phyloP scores from a whole-genome alignment of 2,329 filamentous ascomycete species.

The Neofusicoccum kwambonambiense region DNA sequence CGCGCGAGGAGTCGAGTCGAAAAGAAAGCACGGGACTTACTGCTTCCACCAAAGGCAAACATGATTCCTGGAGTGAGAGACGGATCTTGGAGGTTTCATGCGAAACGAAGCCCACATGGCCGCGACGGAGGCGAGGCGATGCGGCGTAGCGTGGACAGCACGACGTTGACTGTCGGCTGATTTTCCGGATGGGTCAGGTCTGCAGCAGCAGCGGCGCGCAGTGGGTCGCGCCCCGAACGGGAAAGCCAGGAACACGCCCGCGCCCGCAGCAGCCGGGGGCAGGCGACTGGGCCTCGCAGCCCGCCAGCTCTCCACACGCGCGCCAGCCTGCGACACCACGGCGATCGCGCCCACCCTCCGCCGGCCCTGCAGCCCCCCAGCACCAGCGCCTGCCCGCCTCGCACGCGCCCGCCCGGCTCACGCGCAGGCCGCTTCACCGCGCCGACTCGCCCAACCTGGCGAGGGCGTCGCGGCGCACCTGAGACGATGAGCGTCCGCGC shows the following conservation, averaged over 20 bases:
- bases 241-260: not conserved
- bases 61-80: conserved; percentile 22
- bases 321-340: conserved; percentile 3
- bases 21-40: conserved; percentile 27
- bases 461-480: conserved; percentile 7
- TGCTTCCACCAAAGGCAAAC: conserved; percentile 35
- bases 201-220: not conserved
- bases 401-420: not conserved
- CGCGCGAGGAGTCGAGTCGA: not conserved
- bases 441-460: not conserved
- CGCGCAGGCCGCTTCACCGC: not conserved
- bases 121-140: conserved; percentile 10
- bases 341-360: not conserved
- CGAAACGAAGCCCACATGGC: conserved; percentile 15
- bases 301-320: not conserved
- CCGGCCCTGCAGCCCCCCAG: no score
- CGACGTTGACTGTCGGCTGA: conserved; percentile 12
- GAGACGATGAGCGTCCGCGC: conserved; percentile 13
- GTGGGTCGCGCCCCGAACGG: not conserved
- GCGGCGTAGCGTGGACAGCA: conserved; percentile 5
- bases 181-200: conserved; percentile 1
- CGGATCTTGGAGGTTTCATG: conserved; percentile 11
- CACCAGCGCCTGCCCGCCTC: not conserved
- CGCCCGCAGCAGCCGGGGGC: not conserved
- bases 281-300: not conserved